Percentiles rank a stretch among this genome's conserved stretches.
These are phyloP conservation scores for Canavalia ensiformis DNA, from an alignment of 306 rosid genomes.

Conservation along the genomic window DNA sequence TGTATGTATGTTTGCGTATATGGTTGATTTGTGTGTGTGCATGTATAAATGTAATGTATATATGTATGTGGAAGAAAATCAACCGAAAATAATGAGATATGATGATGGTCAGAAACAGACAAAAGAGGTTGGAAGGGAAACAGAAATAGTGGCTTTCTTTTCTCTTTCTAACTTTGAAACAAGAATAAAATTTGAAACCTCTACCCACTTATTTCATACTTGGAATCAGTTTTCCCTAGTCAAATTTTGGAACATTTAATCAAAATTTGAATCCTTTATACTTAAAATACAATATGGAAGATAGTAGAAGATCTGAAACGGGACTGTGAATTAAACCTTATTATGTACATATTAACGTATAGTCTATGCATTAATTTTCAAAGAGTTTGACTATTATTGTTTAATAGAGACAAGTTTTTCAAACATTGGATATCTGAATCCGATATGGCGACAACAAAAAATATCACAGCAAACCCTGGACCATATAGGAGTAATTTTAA, in stretches of 20 bases:
- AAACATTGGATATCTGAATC: constrained; percentile 48
- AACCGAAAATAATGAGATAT: neutral
- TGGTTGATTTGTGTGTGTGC: neutral
- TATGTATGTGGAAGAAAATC: neutral
- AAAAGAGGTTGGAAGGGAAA: constrained; percentile 29
- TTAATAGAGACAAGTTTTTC: constrained; percentile 44
- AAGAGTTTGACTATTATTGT: constrained; percentile 30
- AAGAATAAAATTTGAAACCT: constrained; percentile 16
- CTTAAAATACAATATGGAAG: neutral
- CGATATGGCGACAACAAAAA: constrained; percentile 27
- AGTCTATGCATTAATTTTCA: constrained; percentile 22
- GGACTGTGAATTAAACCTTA: neutral
- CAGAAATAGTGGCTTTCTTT: neutral
- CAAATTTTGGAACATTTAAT: constrained; percentile 38
- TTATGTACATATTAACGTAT: neutral
- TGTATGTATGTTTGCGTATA: too few relatives aligned
- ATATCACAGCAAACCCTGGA: constrained; percentile 14
- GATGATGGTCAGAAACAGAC: constrained; percentile 14
- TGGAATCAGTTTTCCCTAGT: constrained; percentile 29
- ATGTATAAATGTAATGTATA: neutral
- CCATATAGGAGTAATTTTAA: constrained; percentile 21
- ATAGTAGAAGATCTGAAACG: constrained; percentile 3
- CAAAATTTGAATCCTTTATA: constrained; percentile 4
- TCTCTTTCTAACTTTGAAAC: constrained; percentile 46
- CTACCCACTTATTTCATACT: constrained; percentile 25